Base-by-base conservation (phyloP, 2,329 filamentous ascomycete species). In the Didymellaceae sp. region DNA sequence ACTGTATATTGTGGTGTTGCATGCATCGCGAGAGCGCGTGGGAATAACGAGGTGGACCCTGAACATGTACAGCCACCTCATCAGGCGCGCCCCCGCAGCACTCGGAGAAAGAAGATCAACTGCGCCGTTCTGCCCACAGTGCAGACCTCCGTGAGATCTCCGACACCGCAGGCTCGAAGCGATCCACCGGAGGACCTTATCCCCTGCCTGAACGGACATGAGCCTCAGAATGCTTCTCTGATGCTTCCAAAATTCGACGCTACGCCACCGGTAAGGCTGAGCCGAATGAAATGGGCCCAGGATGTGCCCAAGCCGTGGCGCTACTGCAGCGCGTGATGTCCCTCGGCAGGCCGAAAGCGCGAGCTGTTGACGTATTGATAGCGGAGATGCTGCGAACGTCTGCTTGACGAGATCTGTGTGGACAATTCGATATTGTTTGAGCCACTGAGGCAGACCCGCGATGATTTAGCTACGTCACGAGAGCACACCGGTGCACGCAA, bases 401-500 rank as follows among this genome's bases (percentile, higher is more conserved):
- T 35, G 20, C 25, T 33, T 32, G 9, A 37, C 31, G 32, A 26
- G 9, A 24, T 43, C 8, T 38, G 48, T 46, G 8, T 46, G 48
- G 48, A 52, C 20, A 32, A 32, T 28, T 7, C n/a, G 18, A 38
- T 18, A 42, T 18, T 46, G 10, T 17, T 46, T n/a, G 35, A 42
- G 32, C 32, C 48, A 45, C 35, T 38, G 25, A 42, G 42, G 43
- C 48, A 42, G 48, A 46, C 25, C 42, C 26, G 28, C 25, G 24
- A 43, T 42, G 26, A 33, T 22, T 31, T 46, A 25, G 30, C 38
- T 52, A 63, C 57, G 59, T 63, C 62, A 65, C 61, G 52, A 61
- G 56, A 61, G 56, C 46, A 40, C 44, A 54, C 46, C 40, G 39
- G 50, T 35, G 33, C 40, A 22, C 33, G 42, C 41, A 24, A 38